Evolutionary conservation across 1,284 basidiomycete species (phyloP).

Genomic region (Puccinia novopanici): DNA sequence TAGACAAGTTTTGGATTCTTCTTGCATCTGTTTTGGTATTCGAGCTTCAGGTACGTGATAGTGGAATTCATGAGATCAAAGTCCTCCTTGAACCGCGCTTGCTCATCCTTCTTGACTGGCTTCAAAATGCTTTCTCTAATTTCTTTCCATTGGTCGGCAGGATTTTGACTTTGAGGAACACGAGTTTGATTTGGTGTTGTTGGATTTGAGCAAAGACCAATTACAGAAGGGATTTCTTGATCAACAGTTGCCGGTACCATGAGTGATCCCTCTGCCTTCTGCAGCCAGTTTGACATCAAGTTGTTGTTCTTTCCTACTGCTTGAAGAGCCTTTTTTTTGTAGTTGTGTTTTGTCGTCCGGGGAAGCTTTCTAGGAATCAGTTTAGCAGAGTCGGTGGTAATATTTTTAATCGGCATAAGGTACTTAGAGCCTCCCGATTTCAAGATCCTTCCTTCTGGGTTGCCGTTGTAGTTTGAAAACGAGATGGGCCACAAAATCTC

Average conservation of each 20-base stretch:
- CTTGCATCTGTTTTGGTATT: not conserved
- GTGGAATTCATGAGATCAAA: not conserved
- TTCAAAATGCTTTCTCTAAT: not conserved
- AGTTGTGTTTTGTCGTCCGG: not conserved
- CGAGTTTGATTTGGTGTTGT: not conserved
- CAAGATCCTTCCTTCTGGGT: not conserved
- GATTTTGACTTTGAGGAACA: no score
- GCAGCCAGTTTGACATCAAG: not conserved
- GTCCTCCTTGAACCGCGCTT: not conserved
- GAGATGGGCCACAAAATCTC: not conserved
- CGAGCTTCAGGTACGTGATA: not conserved
- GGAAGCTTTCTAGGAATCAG: conserved; percentile 1
- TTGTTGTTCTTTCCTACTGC: conserved; percentile 5
- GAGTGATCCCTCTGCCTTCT: no score
- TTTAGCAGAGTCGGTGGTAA: not conserved
- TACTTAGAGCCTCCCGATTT: no score
- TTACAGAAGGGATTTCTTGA: no score
- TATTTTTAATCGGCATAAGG: not conserved
- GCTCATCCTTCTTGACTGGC: not conserved
- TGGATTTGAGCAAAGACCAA: no score
- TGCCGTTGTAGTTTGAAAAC: not conserved
- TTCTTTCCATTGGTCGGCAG: no score
- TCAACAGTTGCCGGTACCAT: no score
- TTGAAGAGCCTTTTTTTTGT: not conserved
- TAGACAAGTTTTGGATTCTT: not conserved